These are phyloP conservation scores for Pichia manshurica DNA, from an alignment of 805 yeast species.

Conservation along the genomic window DNA sequence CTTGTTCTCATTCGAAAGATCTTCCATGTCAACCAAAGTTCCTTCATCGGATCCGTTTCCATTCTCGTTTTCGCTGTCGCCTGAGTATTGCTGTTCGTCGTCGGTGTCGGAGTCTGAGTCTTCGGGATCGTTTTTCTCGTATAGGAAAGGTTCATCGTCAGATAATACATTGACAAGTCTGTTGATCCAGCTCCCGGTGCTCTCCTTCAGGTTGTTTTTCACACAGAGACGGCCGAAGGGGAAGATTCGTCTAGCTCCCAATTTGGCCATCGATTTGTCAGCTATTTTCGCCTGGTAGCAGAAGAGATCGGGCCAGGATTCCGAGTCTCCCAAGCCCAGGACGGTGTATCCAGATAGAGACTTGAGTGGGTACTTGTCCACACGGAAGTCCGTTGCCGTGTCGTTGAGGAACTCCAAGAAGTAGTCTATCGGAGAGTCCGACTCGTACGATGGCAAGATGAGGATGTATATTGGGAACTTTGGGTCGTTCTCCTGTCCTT, in stretches of 20 bases:
- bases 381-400: slow-evolving; percentile 76
- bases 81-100: slow-evolving; percentile 12
- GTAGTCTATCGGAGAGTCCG: slow-evolving; percentile 87
- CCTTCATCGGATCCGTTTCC: slow-evolving; percentile 33
- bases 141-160: slow-evolving; percentile 59
- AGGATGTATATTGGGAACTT: slow-evolving; percentile 47
- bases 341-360: slow-evolving; percentile 75
- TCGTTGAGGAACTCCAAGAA: slow-evolving; percentile 76
- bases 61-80: slow-evolving; percentile 13
- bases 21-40: slow-evolving; percentile 76
- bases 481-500: slow-evolving; percentile 12
- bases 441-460: slow-evolving; percentile 85
- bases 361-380: slow-evolving; percentile 74
- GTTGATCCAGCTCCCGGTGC: slow-evolving; percentile 61
- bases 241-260: slow-evolving; percentile 81
- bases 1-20: slow-evolving; percentile 32
- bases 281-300: slow-evolving; percentile 79
- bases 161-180: slow-evolving; percentile 52
- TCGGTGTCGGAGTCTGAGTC: slow-evolving; percentile 15
- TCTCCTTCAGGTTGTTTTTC: slow-evolving; percentile 52
- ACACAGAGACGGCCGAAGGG: slow-evolving; percentile 83
- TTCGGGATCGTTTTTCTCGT: slow-evolving; percentile 43
- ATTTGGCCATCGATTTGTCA: slow-evolving; percentile 68
- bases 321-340: slow-evolving; percentile 81
- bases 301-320: slow-evolving; percentile 70